Percentiles rank a stretch among this genome's conserved stretches.
Conservation (phyloP, 2,329 filamentous ascomycete genomes). For the Samsoniella hepiali region DNA sequence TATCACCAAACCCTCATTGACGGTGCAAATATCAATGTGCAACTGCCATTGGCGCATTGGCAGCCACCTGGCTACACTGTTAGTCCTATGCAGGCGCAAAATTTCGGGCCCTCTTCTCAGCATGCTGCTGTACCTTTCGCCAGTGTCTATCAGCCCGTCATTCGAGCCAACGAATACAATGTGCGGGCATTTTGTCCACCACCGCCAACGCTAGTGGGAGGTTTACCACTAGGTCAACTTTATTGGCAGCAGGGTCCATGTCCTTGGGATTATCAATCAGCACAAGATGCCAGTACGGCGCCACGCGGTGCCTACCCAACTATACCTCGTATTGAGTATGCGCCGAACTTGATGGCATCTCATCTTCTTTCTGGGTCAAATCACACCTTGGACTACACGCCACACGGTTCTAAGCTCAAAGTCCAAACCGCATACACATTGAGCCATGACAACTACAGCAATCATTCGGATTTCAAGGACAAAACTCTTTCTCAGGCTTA, state of each 20-base stretch:
- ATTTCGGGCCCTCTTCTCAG: neutral
- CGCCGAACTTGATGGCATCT: neutral
- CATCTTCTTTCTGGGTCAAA: neutral
- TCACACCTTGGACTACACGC: neutral
- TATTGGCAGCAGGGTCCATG: slow-evolving; percentile 23
- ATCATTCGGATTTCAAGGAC: slow-evolving; percentile 56
- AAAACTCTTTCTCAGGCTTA: slow-evolving; percentile 69
- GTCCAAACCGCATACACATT: neutral
- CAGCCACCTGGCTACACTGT: neutral
- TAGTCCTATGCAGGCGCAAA: neutral
- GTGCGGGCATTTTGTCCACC: slow-evolving; percentile 38
- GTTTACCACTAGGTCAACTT: slow-evolving; percentile 31
- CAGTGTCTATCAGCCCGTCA: slow-evolving; percentile 30
- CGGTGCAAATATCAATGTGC: neutral
- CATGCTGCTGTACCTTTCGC: slow-evolving; percentile 1
- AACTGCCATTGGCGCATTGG: neutral
- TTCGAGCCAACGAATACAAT: slow-evolving; percentile 37
- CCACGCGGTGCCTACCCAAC: neutral
- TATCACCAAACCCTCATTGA: slow-evolving; percentile 1
- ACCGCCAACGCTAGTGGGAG: slow-evolving; percentile 31
- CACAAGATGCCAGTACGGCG: slow-evolving; percentile 1
- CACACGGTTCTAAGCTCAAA: neutral
- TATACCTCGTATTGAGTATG: neutral
- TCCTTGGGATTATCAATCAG: slow-evolving; percentile 9
- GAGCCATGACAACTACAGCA: neutral